phyloP scores from a whole-genome alignment of 2,329 filamentous ascomycete species.

The Phyllosticta ampelicida region DNA sequence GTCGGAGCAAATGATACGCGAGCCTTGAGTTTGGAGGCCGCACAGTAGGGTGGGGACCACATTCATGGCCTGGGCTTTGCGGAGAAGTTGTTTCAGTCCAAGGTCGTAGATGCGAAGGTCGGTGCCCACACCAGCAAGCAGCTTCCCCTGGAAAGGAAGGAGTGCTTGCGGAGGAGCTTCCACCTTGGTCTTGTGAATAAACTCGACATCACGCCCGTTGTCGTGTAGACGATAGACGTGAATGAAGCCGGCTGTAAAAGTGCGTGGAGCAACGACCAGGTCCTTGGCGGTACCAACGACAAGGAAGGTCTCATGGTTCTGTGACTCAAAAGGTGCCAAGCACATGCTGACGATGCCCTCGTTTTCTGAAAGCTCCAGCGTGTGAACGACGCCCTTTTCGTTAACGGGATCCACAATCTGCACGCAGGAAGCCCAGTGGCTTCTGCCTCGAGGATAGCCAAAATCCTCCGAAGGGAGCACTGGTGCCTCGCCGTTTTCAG shows the following conservation, averaged over 20 bases:
- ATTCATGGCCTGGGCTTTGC: slow-evolving; percentile 70
- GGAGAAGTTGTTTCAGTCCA: slow-evolving; percentile 81
- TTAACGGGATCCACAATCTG: slow-evolving; percentile 76
- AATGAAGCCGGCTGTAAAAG: slow-evolving; percentile 69
- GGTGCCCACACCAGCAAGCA: slow-evolving; percentile 76
- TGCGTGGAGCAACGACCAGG: slow-evolving; percentile 66
- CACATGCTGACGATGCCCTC: slow-evolving; percentile 83
- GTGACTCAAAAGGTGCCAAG: slow-evolving; percentile 74
- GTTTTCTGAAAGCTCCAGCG: slow-evolving; percentile 75
- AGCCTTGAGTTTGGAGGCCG: slow-evolving; percentile 79
- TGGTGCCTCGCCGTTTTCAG: slow-evolving; percentile 21
- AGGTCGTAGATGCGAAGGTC: slow-evolving; percentile 83
- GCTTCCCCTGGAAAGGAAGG: slow-evolving; percentile 80
- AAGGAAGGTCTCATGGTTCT: slow-evolving; percentile 83
- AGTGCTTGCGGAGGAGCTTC: slow-evolving; percentile 85
- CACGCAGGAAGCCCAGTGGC: slow-evolving; percentile 93
- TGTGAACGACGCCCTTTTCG: slow-evolving; percentile 59
- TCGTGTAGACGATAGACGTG: slow-evolving; percentile 87
- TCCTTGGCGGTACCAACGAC: slow-evolving; percentile 91
- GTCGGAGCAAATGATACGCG: slow-evolving; percentile 83
- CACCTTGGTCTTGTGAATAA: slow-evolving; percentile 92
- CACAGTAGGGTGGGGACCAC: slow-evolving; percentile 76
- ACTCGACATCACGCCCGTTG: slow-evolving; percentile 77
- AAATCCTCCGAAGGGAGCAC: slow-evolving; percentile 71
- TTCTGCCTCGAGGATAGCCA: slow-evolving; percentile 71